Percentiles rank a stretch among this genome's conserved stretches.
Evolutionary conservation across 108 stramenopile genomes (phyloP).

Genomic region (Bacterosira constricta): DNA sequence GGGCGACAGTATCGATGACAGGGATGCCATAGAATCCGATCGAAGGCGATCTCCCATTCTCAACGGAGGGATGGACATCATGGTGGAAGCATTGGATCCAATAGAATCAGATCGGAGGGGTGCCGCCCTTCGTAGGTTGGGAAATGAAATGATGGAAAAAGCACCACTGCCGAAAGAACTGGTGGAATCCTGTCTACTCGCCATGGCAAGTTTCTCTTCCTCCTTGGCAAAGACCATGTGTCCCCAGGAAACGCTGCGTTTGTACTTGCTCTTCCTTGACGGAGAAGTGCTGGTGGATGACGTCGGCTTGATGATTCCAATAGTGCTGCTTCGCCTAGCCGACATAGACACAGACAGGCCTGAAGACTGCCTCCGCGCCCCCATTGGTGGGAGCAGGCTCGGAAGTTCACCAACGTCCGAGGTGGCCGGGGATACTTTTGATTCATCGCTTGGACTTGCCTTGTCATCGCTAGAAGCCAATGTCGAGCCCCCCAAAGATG

Average conservation of each 20-base stretch:
- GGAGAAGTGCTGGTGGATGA: constrained; percentile 26
- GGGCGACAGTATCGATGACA: constrained; percentile 20
- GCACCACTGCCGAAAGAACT: constrained; percentile 8
- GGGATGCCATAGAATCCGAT: constrained; percentile 38
- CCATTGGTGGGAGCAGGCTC: background rate
- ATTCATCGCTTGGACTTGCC: constrained; percentile 6
- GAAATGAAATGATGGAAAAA: constrained; percentile 48
- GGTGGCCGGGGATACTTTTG: constrained; percentile 34
- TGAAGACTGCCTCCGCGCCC: background rate
- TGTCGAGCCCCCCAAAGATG: constrained; percentile 1
- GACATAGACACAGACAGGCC: background rate
- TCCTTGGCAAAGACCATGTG: constrained; percentile 34
- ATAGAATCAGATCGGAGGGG: constrained; percentile 50
- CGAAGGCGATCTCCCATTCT: constrained; percentile 36
- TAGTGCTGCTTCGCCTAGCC: constrained; percentile 24
- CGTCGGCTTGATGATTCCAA: constrained; percentile 29
- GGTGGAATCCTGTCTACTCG: constrained; percentile 1
- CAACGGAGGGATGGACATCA: constrained; percentile 22
- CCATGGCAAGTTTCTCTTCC: background rate
- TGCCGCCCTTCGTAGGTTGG: constrained; percentile 36
- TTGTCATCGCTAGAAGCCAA: background rate
- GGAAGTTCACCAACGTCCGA: constrained; percentile 47
- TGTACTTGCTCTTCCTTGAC: constrained; percentile 23
- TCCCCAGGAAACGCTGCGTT: constrained; percentile 50
- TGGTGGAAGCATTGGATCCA: constrained; percentile 13